Conservation (phyloP, 1,284 basidiomycete species). For the Boletellus deceptivus region DNA sequence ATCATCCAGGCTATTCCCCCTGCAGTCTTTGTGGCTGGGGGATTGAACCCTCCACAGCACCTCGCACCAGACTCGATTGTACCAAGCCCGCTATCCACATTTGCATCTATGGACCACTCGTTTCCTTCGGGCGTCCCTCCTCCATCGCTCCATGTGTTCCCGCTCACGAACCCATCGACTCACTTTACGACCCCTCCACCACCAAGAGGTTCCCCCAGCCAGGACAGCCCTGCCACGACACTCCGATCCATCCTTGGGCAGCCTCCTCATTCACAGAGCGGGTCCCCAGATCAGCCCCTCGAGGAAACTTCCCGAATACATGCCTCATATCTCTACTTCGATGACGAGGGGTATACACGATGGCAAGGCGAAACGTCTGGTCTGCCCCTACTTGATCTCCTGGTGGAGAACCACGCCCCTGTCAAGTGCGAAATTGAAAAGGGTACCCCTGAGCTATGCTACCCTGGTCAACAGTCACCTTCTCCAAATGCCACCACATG, state of each 20-base stretch:
- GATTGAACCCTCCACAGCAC: conserved; percentile 32
- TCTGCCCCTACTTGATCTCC: conserved; percentile 77
- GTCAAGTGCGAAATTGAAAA: conserved; percentile 38
- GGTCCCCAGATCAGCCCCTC: conserved; percentile 41
- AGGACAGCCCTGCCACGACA: conserved; percentile 44
- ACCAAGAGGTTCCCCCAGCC: conserved; percentile 38
- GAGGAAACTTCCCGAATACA: conserved; percentile 63
- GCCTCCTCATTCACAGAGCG: conserved; percentile 27
- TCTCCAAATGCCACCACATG: conserved; percentile 45
- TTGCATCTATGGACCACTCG: conserved; percentile 43
- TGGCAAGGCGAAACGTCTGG: conserved; percentile 92
- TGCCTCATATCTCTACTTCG: conserved; percentile 77
- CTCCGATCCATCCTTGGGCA: conserved; percentile 42
- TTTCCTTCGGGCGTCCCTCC: conserved; percentile 72
- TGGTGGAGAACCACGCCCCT: conserved; percentile 58
- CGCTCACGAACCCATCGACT: conserved; percentile 73
- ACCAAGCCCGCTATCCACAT: conserved; percentile 51
- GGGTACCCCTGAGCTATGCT: conserved; percentile 22
- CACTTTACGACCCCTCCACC: conserved; percentile 54
- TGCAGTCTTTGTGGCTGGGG: conserved; percentile 67
- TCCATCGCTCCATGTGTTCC: conserved; percentile 69
- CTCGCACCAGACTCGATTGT: conserved; percentile 33
- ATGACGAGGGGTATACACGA: conserved; percentile 78
- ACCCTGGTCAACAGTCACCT: conserved; percentile 28
- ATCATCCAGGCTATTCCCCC: conserved; percentile 79